A percentile compares a stretch with the other conserved stretches of the same genome.
phyloP scores from a whole-genome alignment of 1,284 basidiomycete genomes.

The Chiua sp. region DNA sequence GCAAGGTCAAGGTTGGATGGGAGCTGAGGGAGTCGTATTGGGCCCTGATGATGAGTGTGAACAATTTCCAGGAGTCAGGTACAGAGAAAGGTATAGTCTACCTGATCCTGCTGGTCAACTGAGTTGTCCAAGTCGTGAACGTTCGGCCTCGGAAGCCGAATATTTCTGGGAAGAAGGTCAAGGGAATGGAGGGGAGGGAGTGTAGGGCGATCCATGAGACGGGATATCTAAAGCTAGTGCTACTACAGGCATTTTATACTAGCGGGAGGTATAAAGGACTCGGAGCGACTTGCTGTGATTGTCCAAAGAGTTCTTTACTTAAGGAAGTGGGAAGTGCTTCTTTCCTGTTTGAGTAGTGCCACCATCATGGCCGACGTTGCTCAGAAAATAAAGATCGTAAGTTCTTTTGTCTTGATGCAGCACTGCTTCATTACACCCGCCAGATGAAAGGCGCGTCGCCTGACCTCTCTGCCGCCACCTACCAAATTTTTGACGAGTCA shows the following conservation, averaged over 20 bases:
- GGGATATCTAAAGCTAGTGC: not conserved
- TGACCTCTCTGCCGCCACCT: conserved; percentile 92
- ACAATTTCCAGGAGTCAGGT: not conserved
- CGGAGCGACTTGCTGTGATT: no score
- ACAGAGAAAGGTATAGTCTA: conserved; percentile 19
- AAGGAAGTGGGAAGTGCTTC: no score
- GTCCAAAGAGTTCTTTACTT: no score
- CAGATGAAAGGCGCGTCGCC: conserved; percentile 79
- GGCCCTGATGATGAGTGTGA: not conserved
- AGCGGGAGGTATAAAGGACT: no score
- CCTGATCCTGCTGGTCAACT: conserved; percentile 28
- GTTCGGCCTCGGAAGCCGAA: conserved; percentile 13
- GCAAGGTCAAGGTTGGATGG: no score
- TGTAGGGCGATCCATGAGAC: conserved; percentile 53
- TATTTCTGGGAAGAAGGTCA: conserved; percentile 43
- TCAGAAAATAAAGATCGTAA: conserved; percentile 63
- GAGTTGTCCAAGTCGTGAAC: conserved; percentile 11
- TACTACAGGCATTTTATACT: no score
- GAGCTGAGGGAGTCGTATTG: not conserved
- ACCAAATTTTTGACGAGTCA: conserved; percentile 91
- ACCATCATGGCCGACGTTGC: conserved; percentile 50
- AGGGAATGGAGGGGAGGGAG: conserved; percentile 64
- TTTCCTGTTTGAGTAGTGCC: conserved; percentile 7
- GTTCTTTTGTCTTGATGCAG: conserved; percentile 21
- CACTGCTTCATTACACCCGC: conserved; percentile 5